Evolutionary conservation across 2,329 filamentous ascomycete genomes (phyloP), one percentile per base, ranked within the genome.

Genomic region (Decorospora gaudefroyi): DNA sequence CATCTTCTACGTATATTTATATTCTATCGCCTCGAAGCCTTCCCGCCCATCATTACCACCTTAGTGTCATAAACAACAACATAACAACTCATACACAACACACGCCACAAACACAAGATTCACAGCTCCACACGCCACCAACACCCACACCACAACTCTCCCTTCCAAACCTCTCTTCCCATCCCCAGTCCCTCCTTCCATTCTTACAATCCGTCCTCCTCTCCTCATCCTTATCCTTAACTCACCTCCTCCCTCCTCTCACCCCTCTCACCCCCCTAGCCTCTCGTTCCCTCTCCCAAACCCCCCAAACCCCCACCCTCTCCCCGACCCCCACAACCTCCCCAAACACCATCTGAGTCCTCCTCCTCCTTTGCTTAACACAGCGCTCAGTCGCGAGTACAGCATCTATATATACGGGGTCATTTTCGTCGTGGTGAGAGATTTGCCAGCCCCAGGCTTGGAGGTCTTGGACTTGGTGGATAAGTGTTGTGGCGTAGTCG

Each of bases 261-360:
- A 10, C 3, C 1, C 16, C 3, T 6, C 35, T 22, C 19, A 4
- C 18, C 13, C n/a, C n/a, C n/a, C n/a, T n/a, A n/a, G n/a, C n/a
- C n/a, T n/a, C n/a, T n/a, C n/a, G n/a, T n/a, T 51, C 47, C 16
- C 17, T 16, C 2, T 28, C 34, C 49, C 49, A 55, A 4, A 55
- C 32, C 15, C 43, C 29, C 4, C 40, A 29, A 1, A 50, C 16
- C 12, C 26, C 22, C 12, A 27, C 23, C 18, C 36, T 35, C 3
- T 35, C 22, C 6, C 13, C 18, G n/a, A 42, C 34, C 4, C 32
- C 22, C 1, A 35, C 8, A 21, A 46, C 10, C 3, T 45, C 35
- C 1, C 35, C 39, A 17, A 35, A 18, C 9, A 49, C 12, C 12
- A 36, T 39, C 21, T 39, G 40, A 4, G 30, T 42, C 10, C 37